Evolutionary conservation across 2,329 filamentous ascomycete genomes (phyloP).

Genomic region (Aaosphaeria arxii): DNA sequence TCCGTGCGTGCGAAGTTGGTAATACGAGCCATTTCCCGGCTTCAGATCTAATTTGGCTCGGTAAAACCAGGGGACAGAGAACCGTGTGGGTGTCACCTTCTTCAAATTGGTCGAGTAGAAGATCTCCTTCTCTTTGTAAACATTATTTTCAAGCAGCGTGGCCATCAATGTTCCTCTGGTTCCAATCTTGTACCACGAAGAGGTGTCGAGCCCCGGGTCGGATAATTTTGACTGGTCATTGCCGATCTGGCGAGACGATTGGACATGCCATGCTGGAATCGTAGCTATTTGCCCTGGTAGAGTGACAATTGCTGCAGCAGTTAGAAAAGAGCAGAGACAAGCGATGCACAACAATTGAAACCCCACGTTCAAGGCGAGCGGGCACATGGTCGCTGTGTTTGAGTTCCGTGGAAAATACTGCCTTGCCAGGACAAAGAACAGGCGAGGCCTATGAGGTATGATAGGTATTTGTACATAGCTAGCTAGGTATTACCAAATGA

Average conservation of each 20-base stretch:
- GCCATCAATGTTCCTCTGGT: conserved; percentile 57
- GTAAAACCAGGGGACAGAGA: conserved; percentile 58
- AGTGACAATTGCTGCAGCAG: conserved; percentile 4
- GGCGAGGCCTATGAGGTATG: too few relatives aligned
- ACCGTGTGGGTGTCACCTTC: conserved; percentile 46
- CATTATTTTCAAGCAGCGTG: conserved; percentile 51
- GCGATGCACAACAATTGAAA: too few relatives aligned
- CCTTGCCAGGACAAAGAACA: too few relatives aligned
- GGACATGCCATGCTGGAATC: conserved; percentile 20
- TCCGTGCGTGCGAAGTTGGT: conserved; percentile 56
- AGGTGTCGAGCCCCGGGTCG: conserved; percentile 37
- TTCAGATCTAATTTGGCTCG: conserved; percentile 51
- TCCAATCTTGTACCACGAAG: conserved; percentile 51
- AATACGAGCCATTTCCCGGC: conserved; percentile 39
- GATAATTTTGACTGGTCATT: conserved; percentile 16
- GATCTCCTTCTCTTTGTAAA: conserved; percentile 52
- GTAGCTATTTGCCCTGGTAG: conserved; percentile 4
- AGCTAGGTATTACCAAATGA: too few relatives aligned
- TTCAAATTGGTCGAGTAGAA: conserved; percentile 56
- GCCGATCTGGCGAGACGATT: conserved; percentile 9
- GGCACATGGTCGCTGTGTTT: too few relatives aligned
- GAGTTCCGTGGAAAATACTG: too few relatives aligned
- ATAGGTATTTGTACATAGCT: too few relatives aligned
- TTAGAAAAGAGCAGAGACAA: background rate
- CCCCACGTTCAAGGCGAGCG: too few relatives aligned